Conservation (phyloP, 2,329 filamentous ascomycete species). For the Trichoderma guizhouense region DNA sequence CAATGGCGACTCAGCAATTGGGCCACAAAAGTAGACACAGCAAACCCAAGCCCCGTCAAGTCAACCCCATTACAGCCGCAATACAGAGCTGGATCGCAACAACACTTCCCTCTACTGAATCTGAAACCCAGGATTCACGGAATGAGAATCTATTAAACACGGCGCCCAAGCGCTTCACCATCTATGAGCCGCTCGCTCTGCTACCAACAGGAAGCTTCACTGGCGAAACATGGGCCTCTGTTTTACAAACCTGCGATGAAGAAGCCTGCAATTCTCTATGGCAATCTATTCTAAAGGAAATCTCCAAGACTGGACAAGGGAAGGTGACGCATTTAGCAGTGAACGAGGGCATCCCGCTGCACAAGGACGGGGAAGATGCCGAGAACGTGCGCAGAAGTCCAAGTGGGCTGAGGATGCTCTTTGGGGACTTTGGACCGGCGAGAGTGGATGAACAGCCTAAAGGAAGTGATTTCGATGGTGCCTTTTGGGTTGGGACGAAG, state of each 20-base stretch:
- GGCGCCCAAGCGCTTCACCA: constrained; percentile 56
- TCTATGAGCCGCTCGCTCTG: constrained; percentile 60
- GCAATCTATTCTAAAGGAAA: constrained; percentile 43
- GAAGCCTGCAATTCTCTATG: constrained; percentile 41
- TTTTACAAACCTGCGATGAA: constrained; percentile 31
- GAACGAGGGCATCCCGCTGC: constrained; percentile 59
- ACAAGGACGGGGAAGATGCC: constrained; percentile 28
- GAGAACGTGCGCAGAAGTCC: constrained; percentile 76
- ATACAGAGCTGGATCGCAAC: constrained; percentile 29
- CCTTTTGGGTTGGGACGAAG: constrained; percentile 75
- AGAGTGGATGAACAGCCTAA: constrained; percentile 29
- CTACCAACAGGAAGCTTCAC: constrained; percentile 58
- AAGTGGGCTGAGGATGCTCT: constrained; percentile 62
- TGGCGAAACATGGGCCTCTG: constrained; percentile 36
- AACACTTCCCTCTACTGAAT: background rate
- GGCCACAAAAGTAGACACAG: constrained; percentile 12
- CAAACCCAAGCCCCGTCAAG: constrained; percentile 29
- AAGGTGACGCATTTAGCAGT: constrained; percentile 55
- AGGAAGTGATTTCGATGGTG: constrained; percentile 55
- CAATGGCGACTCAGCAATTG: background rate
- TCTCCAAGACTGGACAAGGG: constrained; percentile 42
- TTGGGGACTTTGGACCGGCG: constrained; percentile 68
- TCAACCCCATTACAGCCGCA: constrained; percentile 33
- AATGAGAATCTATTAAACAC: constrained; percentile 34
- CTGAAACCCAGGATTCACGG: constrained; percentile 15